Conservation (phyloP, 495 filamentous ascomycete genomes). For the Hapsidospora chrysogenum region DNA sequence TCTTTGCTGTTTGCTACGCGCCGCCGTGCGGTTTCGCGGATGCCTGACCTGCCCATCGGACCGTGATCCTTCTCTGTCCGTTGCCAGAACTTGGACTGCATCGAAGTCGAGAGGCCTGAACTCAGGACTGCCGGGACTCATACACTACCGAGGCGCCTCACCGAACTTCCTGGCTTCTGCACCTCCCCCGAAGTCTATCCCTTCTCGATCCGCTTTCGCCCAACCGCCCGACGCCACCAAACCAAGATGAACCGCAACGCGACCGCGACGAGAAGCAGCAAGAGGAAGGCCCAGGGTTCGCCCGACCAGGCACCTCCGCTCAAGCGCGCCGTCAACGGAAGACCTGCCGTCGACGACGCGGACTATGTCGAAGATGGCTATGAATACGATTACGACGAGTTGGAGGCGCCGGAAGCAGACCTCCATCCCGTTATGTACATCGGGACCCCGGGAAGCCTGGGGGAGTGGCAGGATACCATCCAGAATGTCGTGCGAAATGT, state of each 20-base stretch:
- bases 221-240: no score
- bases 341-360: slow-evolving; percentile 18
- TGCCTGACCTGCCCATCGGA: no score
- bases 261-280: slow-evolving; percentile 17
- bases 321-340: slow-evolving; percentile 32
- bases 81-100: no score
- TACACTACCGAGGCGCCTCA: no score
- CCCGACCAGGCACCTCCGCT: slow-evolving; percentile 21
- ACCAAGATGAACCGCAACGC: slow-evolving; percentile 21
- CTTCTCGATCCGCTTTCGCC: no score
- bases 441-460: slow-evolving; percentile 2
- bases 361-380: slow-evolving; percentile 9
- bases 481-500: slow-evolving; percentile 84
- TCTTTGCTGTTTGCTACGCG: no score
- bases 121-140: no score
- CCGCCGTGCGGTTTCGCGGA: no score
- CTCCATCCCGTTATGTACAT: slow-evolving; percentile 7
- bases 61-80: no score
- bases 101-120: no score
- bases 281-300: slow-evolving; percentile 27
- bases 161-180: no score
- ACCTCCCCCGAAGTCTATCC: no score
- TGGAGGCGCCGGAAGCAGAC: slow-evolving; percentile 7
- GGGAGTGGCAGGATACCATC: slow-evolving; percentile 91
- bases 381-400: slow-evolving; percentile 20